phyloP scores from a whole-genome alignment of 257 asterid genomes.

The Salvia miltiorrhiza region DNA sequence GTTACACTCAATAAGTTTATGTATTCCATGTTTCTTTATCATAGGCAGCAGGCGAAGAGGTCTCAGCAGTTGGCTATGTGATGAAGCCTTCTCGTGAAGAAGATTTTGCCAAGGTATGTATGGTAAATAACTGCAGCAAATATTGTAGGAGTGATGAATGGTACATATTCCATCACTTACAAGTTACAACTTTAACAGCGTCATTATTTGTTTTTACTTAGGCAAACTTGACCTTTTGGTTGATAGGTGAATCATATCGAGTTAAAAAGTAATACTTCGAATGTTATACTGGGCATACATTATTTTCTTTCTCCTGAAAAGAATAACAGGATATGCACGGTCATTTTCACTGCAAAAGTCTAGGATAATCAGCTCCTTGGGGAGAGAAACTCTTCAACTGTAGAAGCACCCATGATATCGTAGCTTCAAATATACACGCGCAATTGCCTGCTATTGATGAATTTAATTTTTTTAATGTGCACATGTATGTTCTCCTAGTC shows the following conservation, averaged over 20 bases:
- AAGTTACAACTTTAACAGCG: slow-evolving; percentile 8
- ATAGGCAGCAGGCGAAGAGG: slow-evolving; percentile 55
- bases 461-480: not conserved
- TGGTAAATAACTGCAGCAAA: not conserved
- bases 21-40: slow-evolving; percentile 22
- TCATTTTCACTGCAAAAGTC: slow-evolving; percentile 3
- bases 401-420: slow-evolving; percentile 13
- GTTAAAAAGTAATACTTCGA: no score
- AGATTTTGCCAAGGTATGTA: slow-evolving; percentile 84
- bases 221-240: not conserved
- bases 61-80: slow-evolving; percentile 65
- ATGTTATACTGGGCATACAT: no score
- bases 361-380: not conserved
- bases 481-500: not conserved
- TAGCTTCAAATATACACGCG: not conserved
- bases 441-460: slow-evolving; percentile 2
- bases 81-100: slow-evolving; percentile 98
- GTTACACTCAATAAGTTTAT: slow-evolving; percentile 6
- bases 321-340: no score
- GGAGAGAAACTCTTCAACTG: not conserved
- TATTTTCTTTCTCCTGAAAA: no score
- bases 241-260: not conserved
- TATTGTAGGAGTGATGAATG: slow-evolving; percentile 9
- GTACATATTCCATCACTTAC: not conserved
- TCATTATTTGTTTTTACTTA: not conserved